phyloP scores from a whole-genome alignment of 495 filamentous ascomycete genomes.

The Aspergillus conjunctus region DNA sequence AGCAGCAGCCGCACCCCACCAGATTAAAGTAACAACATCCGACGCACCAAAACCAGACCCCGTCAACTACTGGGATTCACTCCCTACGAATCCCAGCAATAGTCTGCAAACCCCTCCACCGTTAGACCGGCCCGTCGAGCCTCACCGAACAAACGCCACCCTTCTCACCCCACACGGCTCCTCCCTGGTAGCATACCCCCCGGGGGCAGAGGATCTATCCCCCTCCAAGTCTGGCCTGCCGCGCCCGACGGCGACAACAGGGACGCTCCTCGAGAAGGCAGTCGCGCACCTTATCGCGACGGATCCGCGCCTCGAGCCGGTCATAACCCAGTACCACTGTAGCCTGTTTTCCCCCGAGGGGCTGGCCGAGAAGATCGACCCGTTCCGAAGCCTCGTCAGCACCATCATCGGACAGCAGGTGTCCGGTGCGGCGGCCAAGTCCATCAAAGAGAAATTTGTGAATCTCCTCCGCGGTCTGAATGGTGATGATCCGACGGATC shows the following conservation, averaged over 20 bases:
- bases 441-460: conserved; percentile 85
- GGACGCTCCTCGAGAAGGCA: conserved; percentile 74
- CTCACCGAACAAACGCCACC: conserved; percentile 70
- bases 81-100: conserved; percentile 20
- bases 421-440: conserved; percentile 83
- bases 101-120: conserved; percentile 45
- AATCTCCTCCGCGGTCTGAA: conserved; percentile 62
- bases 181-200: conserved; percentile 60
- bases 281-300: conserved; percentile 73
- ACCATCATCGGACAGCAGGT: conserved; percentile 97
- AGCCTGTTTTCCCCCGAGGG: conserved; percentile 78
- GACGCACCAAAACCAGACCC: conserved; percentile 8
- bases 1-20: not conserved
- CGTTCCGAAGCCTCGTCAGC: conserved; percentile 77
- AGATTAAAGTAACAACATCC: conserved; percentile 1
- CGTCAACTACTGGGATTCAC: conserved; percentile 21
- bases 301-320: conserved; percentile 69
- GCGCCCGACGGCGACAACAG: conserved; percentile 62
- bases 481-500: conserved; percentile 22
- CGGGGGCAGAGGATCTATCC: conserved; percentile 50
- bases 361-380: conserved; percentile 80
- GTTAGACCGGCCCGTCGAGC: conserved; percentile 60
- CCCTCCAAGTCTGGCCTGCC: conserved; percentile 58
- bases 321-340: conserved; percentile 78
- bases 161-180: conserved; percentile 80